Base-by-base conservation (phyloP, 805 yeast genomes). In the Komagataella pastoris region DNA sequence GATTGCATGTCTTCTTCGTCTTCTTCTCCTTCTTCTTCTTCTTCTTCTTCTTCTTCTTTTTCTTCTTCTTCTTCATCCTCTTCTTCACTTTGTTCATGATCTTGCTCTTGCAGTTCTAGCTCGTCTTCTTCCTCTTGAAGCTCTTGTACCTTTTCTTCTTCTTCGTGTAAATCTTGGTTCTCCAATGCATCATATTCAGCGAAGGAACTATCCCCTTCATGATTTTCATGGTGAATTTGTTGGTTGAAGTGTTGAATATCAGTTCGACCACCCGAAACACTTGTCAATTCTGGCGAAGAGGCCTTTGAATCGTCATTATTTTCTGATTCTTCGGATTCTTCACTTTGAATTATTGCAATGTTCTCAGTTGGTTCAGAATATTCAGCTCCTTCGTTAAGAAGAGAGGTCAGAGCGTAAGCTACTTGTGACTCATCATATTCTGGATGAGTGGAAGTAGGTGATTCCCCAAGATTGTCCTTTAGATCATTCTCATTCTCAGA, bases 61-160 rank as follows among this genome's bases (percentile, higher is more conserved):
- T 61, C 61, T 17, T 57, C 60, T 2, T 56, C 54, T 4, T 59
- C 51, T 5, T 67, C 68, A 64, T 59, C 58, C 23, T 56, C 51
- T 19, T 54, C 54, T 46, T 62, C 62, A 36, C 57, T 24, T 54
- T 46, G 17, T 45, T 6, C 40, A 2, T 57, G 51, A 3, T 58
- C 51, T 48, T 52, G 50, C 18, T 50, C 48, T 12, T 51, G 49
- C 8, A 21, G 47, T 17, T 50, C 49, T 21, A 52, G 18, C n/a
- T 61, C 60, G 17, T 57, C 60, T 2, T 56, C 54, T 47, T 52
- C 51, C 18, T 50, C 48, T 12, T 50, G 50, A 7, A 21, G 47
- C 18, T 51, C 49, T 18, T 53, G 18, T 8, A 51, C 56, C 3
- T 52, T 58, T 0, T 51, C 50, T 23, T 59, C 58, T 14, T 56